Evolutionary conservation across 2,329 filamentous ascomycete species (phyloP), one percentile per base, ranked within the genome.

Genomic region (Paracoccidioides lutzii): DNA sequence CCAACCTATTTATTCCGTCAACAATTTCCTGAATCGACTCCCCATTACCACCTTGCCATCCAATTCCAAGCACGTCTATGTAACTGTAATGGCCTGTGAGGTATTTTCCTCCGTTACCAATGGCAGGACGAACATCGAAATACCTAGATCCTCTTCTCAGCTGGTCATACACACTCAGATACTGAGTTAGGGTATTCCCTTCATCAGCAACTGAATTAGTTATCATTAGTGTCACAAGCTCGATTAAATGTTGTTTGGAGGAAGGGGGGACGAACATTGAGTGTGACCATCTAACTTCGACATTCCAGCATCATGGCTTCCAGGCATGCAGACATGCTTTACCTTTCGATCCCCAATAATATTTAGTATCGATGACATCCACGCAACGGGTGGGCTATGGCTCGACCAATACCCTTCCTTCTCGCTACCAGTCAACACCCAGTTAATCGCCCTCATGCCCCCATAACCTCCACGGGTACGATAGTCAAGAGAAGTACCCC

Each of bases 271-370:
- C 54, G 28, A 33, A 55, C 54, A 55, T 32, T 52, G 37, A 4
- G 74, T 73, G 12, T 63, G 60, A 49, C 61, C 55, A 14, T 68
- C 65, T 9, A 57, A 74, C 0, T 58, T 66, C 30, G 68, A 71
- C 75, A 79, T 78, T n/a, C 75, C 76, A 0, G 75, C 67, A 56
- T 78, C 74, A 57, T 79, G 75, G 3, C 73, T 71, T 7, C 75
- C 76, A 0, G 76, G 76, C 67, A 79, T 73, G 51, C 73, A 68
- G 15, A 78, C 67, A 35, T 77, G 70, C 53, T 72, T 71, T 0
- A 78, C 62, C 1, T 69, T 70, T 9, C 76, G 69, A 48, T 69
- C 68, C 3, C 67, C 68, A 4, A 74, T 59, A 3, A 65, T 67
- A 2, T 63, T 64, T 46, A 73, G 61, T 50, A 66, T 70, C 43